Evolutionary conservation across 768 basidiomycete species (phyloP).

Genomic region (Mycena kentingensis): DNA sequence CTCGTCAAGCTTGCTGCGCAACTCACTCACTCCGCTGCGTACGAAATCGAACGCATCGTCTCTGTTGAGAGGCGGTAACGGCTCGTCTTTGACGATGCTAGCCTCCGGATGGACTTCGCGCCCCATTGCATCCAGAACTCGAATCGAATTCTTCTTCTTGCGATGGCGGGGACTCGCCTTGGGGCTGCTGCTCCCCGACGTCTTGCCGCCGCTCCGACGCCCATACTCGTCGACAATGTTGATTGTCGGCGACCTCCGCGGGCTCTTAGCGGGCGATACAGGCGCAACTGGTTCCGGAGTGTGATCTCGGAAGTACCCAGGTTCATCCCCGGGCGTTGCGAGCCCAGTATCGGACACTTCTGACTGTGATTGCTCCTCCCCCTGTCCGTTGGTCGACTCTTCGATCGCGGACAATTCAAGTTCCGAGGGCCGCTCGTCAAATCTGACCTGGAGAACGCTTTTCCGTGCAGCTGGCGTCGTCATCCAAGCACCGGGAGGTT

Average conservation of each 20-base stretch:
- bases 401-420: conserved; percentile 21
- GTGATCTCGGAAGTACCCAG: conserved; percentile 4
- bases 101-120: conserved; percentile 48
- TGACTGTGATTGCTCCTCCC: conserved; percentile 9
- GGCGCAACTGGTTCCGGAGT: conserved; percentile 24
- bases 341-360: conserved; percentile 6
- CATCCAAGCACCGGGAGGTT: conserved; percentile 70
- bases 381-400: conserved; percentile 13
- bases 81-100: conserved; percentile 16
- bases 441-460: conserved; percentile 71
- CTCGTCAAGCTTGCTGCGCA: conserved; percentile 57
- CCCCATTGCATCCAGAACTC: conserved; percentile 73
- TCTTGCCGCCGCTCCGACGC: conserved; percentile 37
- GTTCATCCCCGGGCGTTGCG: conserved; percentile 6
- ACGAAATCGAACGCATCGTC: conserved; percentile 59
- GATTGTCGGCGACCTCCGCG: conserved; percentile 40
- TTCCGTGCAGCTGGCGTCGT: conserved; percentile 59
- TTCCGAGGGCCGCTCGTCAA: conserved; percentile 47
- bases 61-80: conserved; percentile 34
- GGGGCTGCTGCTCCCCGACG: conserved; percentile 1
- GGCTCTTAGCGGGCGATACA: conserved; percentile 18
- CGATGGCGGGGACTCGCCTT: too few species aligned
- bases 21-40: conserved; percentile 56
- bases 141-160: conserved; percentile 45
- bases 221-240: conserved; percentile 77